These are phyloP conservation scores for Rhodamnia argentea DNA, from an alignment of 345 rosid genomes.

Conservation along the genomic window DNA sequence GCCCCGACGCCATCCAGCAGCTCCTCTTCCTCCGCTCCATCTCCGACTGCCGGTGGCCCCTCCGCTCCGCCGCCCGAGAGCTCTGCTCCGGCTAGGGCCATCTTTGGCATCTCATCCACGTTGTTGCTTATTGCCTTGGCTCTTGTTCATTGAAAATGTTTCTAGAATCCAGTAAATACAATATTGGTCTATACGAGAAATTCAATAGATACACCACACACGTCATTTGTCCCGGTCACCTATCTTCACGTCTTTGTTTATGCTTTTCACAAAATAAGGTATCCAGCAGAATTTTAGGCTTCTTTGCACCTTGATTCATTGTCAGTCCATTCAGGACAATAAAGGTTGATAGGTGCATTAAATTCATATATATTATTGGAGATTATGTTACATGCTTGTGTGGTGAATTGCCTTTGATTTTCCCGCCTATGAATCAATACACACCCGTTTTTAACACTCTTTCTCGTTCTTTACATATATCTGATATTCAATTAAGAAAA, in stretches of 20 bases:
- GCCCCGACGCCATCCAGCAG: slow-evolving; percentile 4
- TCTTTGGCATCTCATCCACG: slow-evolving; percentile 11
- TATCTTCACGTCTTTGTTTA: not conserved
- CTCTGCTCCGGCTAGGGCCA: slow-evolving; percentile 22
- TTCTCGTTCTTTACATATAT: not conserved
- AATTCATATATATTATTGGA: not conserved
- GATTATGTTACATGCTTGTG: not conserved
- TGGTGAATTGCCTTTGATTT: not conserved
- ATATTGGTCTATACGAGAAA: not conserved
- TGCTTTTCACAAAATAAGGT: not conserved
- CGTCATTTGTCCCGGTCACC: not conserved
- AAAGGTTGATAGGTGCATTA: not conserved
- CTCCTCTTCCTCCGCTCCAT: slow-evolving; percentile 32
- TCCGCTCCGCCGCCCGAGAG: slow-evolving; percentile 7
- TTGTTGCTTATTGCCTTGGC: not conserved
- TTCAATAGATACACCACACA: not conserved
- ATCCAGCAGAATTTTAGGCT: not conserved
- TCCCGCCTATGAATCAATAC: not conserved
- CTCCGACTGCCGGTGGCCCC: slow-evolving; percentile 12
- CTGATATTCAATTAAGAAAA: not conserved
- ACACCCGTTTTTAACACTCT: not conserved
- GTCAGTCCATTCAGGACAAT: not conserved
- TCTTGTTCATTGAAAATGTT: not conserved
- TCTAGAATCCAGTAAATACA: not conserved
- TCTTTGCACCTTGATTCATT: not conserved